phyloP scores from a whole-genome alignment of 1,284 basidiomycete species.

The Dichomitus squalens region DNA sequence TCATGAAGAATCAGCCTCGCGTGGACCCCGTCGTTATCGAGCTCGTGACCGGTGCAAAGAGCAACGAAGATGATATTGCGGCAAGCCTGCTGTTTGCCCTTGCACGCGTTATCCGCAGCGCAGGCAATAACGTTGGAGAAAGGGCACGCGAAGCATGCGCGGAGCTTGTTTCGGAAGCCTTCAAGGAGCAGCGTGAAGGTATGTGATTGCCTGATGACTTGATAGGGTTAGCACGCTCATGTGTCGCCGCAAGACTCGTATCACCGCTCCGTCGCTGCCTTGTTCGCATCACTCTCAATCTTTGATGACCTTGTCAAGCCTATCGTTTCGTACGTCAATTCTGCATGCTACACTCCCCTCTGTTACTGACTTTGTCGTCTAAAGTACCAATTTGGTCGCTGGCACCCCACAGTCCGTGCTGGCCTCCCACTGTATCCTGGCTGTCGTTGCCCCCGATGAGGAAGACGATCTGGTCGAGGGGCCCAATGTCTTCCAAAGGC shows the following conservation, averaged over 20 bases:
- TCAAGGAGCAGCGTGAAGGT: constrained; percentile 77
- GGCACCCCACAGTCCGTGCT: constrained; percentile 68
- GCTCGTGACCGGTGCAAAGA: constrained; percentile 70
- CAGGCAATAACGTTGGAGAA: constrained; percentile 76
- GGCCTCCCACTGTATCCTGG: constrained; percentile 67
- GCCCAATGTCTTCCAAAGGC: constrained; percentile 67
- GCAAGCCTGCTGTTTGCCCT: constrained; percentile 79
- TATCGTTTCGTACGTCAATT: constrained; percentile 65
- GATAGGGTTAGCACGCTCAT: background rate
- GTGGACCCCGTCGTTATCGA: constrained; percentile 90
- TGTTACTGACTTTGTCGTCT: constrained; percentile 3
- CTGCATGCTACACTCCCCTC: background rate
- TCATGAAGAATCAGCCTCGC: constrained; percentile 90
- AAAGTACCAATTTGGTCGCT: constrained; percentile 55
- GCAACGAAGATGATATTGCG: constrained; percentile 74
- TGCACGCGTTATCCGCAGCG: constrained; percentile 76
- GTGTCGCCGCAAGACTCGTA: constrained; percentile 62
- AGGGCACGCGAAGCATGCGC: constrained; percentile 73
- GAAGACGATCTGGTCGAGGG: constrained; percentile 37
- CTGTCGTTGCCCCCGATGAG: constrained; percentile 55
- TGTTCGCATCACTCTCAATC: constrained; percentile 70
- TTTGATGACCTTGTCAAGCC: constrained; percentile 69
- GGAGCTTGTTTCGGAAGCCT: constrained; percentile 81
- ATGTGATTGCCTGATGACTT: constrained; percentile 18
- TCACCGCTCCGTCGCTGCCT: constrained; percentile 65